These are phyloP conservation scores for Hypericum androsaemum DNA, from an alignment of 345 rosid genomes.

Conservation along the genomic window DNA sequence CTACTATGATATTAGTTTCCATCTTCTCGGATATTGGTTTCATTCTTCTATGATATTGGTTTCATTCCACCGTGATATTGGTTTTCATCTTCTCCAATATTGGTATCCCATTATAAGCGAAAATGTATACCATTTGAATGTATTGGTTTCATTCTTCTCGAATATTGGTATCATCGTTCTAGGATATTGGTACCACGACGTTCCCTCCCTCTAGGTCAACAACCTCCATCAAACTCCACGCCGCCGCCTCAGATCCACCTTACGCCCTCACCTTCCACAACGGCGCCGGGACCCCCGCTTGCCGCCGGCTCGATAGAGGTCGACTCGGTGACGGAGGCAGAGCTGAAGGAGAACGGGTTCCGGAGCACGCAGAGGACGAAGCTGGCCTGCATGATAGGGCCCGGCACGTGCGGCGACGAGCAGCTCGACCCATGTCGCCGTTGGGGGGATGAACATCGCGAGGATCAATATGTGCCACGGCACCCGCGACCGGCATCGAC, in stretches of 20 bases:
- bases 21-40: too few relatives aligned
- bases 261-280: constrained; percentile 44
- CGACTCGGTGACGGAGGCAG: constrained; percentile 83
- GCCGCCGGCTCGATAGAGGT: constrained; percentile 44
- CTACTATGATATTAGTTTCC: too few relatives aligned
- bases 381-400: constrained; percentile 92
- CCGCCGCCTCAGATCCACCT: constrained; percentile 21
- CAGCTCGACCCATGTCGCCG: constrained; percentile 84
- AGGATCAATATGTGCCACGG: constrained; percentile 97
- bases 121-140: too few relatives aligned
- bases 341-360: constrained; percentile 97
- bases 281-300: constrained; percentile 29
- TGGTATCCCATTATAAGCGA: too few relatives aligned
- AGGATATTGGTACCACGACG: too few relatives aligned
- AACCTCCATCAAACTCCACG: constrained; percentile 28
- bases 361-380: constrained; percentile 95
- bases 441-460: constrained; percentile 96
- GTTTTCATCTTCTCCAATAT: too few relatives aligned
- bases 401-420: constrained; percentile 75
- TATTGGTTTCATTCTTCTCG: too few relatives aligned
- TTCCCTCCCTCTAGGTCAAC: constrained; percentile 30
- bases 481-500: constrained; percentile 76
- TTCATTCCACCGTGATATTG: too few relatives aligned
- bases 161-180: too few relatives aligned
- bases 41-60: too few relatives aligned